Base-by-base conservation (phyloP, 257 asterid species). In the Penstemon eatonii region DNA sequence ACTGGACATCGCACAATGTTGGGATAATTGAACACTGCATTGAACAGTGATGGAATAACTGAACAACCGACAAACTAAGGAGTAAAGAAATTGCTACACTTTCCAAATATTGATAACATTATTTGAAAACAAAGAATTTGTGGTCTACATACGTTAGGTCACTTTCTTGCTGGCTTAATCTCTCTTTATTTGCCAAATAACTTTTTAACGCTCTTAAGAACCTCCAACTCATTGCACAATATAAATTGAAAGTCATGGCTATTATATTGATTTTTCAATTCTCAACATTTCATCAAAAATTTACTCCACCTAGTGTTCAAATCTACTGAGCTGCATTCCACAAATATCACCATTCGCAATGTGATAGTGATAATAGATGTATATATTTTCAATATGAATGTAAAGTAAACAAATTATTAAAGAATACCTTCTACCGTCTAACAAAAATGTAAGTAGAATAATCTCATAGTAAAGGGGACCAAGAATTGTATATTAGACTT, bases 81-180 rank as follows among this genome's bases (percentile, higher is more conserved):
- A 65, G 25, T 55, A 43, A 42, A 6, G 36, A 11, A 67, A 56
- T 3, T 10, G 19, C 5, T 41, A 4, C 42, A 0, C 19, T 52
- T 60, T 40, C 9, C 8, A 33, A 39, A 53, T 10, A 39, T 36
- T 66, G 51, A 15, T 3, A 47, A 51, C 4, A 25, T 36, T 56
- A 57, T 33, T 6, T 37, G 15, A 36, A n/a, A 42, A 18, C 11
- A 52, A 66, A 53, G 41, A 50, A 65, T 5, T 3, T 8, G 8
- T 41, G 38, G 15, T 38, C 25, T 41, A 11, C 56, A 10, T 41
- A 37, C 43, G 45, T 61, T 53, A 51, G 15, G 25, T 43, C 45
- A 45, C 6, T 41, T 19, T 70, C 68, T 50, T 50, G 25, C 49
- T 51, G 63, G 63, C 62, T 42, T 8, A 46, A 46, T 10, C 59